Evolutionary conservation across 2,329 filamentous ascomycete species (phyloP).

Genomic region (Botrytis tulipae): DNA sequence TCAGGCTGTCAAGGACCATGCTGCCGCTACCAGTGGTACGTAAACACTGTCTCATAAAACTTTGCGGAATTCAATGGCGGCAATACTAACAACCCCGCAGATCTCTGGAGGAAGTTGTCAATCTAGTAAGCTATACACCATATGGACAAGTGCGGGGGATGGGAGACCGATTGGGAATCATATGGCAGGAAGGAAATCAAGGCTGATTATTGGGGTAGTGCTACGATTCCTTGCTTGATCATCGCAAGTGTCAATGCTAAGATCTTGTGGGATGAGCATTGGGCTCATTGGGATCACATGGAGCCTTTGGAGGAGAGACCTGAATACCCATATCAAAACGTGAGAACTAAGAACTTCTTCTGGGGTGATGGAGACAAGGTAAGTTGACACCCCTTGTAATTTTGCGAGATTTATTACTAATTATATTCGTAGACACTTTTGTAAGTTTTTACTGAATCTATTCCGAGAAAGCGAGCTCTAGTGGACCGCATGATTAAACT

Average conservation of each 20-base stretch:
- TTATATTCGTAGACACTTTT: constrained; percentile 55
- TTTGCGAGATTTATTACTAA: constrained; percentile 23
- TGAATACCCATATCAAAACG: constrained; percentile 98
- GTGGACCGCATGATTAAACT: neutral
- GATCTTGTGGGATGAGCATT: constrained; percentile 91
- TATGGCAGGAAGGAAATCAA: neutral
- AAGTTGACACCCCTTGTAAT: constrained; percentile 35
- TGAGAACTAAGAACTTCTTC: constrained; percentile 91
- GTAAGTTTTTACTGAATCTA: constrained; percentile 47
- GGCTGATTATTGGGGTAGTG: constrained; percentile 51
- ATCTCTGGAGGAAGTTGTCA: constrained; percentile 93
- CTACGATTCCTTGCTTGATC: constrained; percentile 69
- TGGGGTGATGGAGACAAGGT: constrained; percentile 98
- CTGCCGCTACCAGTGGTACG: constrained; percentile 78
- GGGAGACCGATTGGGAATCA: neutral
- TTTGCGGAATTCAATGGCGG: constrained; percentile 22
- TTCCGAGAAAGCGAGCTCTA: constrained; percentile 17
- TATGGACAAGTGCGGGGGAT: neutral
- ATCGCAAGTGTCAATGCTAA: constrained; percentile 79
- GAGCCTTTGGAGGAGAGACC: constrained; percentile 84
- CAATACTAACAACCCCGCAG: constrained; percentile 47
- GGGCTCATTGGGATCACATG: constrained; percentile 89
- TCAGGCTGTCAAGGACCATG: constrained; percentile 86
- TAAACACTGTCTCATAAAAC: constrained; percentile 30
- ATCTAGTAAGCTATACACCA: constrained; percentile 71